These are phyloP conservation scores for Monocercomonoides exilis DNA, from an alignment of 78 protist genomes.

Conservation along the genomic window DNA sequence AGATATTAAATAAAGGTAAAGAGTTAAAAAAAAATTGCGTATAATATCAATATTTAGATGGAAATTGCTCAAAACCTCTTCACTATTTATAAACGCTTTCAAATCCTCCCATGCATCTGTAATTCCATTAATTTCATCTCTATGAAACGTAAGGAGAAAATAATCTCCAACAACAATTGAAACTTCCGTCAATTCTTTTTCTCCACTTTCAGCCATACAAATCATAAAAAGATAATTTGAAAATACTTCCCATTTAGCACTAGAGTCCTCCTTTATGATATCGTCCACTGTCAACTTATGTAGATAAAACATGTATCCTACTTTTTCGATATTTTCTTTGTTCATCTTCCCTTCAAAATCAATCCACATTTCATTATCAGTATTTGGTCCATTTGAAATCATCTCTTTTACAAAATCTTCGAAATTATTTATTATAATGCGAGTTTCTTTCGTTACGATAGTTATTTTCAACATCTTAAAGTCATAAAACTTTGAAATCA, in stretches of 20 bases:
- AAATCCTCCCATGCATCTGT: background rate
- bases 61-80: too few species aligned
- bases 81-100: too few species aligned
- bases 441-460: too few species aligned
- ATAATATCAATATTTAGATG: too few species aligned
- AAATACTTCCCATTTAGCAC: background rate
- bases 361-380: background rate
- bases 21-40: too few species aligned
- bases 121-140: background rate
- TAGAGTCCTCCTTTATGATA: background rate
- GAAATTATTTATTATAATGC: too few species aligned
- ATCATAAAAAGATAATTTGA: background rate
- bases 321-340: background rate
- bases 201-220: background rate
- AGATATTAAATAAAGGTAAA: too few species aligned
- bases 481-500: too few species aligned
- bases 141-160: background rate
- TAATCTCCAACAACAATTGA: background rate
- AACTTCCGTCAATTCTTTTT: background rate
- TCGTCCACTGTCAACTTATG: background rate
- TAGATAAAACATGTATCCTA: background rate
- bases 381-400: background rate
- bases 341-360: background rate
- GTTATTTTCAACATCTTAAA: too few species aligned
- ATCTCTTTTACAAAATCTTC: background rate